A percentile compares a stretch with the other conserved stretches of the same genome.
Conservation (phyloP, 164 flowering plant species). For the Umbilicus rupestris region DNA sequence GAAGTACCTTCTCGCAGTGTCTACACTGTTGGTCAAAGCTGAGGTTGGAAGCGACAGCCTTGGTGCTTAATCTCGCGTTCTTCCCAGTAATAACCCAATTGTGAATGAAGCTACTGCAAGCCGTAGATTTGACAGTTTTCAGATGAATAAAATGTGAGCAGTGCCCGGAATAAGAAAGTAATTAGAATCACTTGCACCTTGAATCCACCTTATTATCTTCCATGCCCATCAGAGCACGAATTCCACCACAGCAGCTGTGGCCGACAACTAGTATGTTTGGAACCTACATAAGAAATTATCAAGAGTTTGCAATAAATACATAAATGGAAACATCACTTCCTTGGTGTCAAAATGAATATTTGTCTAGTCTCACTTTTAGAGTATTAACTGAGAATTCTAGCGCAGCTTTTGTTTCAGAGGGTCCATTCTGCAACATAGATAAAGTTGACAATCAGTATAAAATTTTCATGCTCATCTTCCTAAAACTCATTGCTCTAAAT, state of each 20-base stretch:
- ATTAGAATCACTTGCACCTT: conserved; percentile 30
- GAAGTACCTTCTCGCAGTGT: conserved; percentile 84
- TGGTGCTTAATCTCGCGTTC: conserved; percentile 47
- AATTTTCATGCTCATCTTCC: not conserved
- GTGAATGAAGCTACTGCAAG: conserved; percentile 60
- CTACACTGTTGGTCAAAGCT: conserved; percentile 80
- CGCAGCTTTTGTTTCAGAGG: conserved; percentile 89
- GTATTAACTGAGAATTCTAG: conserved; percentile 87
- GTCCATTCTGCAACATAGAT: conserved; percentile 55
- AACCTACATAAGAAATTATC: conserved; percentile 40
- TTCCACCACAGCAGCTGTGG: conserved; percentile 94
- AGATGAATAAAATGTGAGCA: not conserved
- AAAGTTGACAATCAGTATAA: not conserved
- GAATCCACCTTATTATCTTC: conserved; percentile 45
- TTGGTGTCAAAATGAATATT: not conserved
- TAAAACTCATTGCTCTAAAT: not conserved
- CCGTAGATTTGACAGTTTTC: not conserved
- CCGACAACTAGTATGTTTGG: conserved; percentile 75
- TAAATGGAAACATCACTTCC: not conserved
- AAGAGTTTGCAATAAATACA: not conserved
- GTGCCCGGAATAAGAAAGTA: not conserved
- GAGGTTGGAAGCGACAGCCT: conserved; percentile 50
- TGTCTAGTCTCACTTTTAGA: conserved; percentile 41
- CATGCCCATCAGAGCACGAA: conserved; percentile 91
- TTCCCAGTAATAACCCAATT: conserved; percentile 71